phyloP scores from a whole-genome alignment of 139 green algal species.

The Ettlia oleoabundans region DNA sequence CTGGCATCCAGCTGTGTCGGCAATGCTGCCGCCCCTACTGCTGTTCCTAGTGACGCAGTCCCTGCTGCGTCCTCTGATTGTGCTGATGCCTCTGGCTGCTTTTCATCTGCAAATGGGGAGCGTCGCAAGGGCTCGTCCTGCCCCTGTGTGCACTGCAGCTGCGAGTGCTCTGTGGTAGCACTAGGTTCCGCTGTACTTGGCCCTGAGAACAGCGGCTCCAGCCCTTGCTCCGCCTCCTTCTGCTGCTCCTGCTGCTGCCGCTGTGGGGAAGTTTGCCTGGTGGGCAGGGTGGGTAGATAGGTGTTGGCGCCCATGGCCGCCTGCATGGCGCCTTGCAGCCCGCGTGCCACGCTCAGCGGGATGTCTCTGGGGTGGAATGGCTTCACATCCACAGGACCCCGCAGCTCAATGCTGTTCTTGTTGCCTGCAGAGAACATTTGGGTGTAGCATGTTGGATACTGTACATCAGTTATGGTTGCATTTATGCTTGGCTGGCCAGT shows the following conservation, averaged over 20 bases:
- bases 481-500: neutral
- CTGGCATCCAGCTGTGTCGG: too few species aligned
- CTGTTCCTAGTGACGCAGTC: too few species aligned
- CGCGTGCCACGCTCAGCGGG: neutral
- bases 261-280: neutral
- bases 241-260: neutral
- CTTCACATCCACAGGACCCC: neutral
- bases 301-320: neutral
- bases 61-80: too few species aligned
- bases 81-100: too few species aligned
- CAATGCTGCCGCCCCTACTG: too few species aligned
- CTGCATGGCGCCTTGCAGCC: neutral
- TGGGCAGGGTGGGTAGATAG: neutral
- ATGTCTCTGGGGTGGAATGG: neutral
- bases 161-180: too few species aligned
- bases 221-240: neutral
- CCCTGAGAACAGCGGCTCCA: neutral
- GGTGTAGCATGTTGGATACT: neutral
- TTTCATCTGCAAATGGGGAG: too few species aligned
- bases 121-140: too few species aligned
- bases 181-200: neutral
- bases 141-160: too few species aligned
- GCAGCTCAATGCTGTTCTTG: slow-evolving; percentile 39
- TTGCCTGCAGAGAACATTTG: slow-evolving; percentile 18
- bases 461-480: neutral